Conservation (phyloP, 306 rosid species). For the Alnus glutinosa region DNA sequence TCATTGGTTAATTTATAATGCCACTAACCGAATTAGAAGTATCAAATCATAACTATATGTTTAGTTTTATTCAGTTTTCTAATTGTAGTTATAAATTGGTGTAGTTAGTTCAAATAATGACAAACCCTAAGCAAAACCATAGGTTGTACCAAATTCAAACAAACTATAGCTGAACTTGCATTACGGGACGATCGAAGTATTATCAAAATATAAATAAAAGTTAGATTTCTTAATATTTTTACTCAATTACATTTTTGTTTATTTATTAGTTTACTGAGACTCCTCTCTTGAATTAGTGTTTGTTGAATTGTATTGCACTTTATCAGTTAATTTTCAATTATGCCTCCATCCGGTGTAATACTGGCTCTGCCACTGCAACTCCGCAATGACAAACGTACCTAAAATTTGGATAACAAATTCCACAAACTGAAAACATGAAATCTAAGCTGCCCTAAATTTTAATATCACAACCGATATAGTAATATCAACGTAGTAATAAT, state of each 20-base stretch:
- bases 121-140: background rate
- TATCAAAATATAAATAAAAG: too few species aligned
- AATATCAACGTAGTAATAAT: background rate
- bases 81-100: too few species aligned
- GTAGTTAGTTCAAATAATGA: background rate
- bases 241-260: too few species aligned
- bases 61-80: background rate
- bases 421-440: background rate
- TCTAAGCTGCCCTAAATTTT: background rate
- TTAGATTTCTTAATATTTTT: background rate
- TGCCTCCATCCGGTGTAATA: background rate
- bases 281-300: too few species aligned
- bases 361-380: background rate
- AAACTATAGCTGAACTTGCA: background rate
- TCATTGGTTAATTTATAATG: too few species aligned
- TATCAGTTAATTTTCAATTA: background rate
- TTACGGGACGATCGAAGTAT: background rate
- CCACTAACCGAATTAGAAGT: background rate
- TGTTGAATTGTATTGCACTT: too few species aligned
- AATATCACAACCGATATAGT: background rate
- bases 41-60: too few species aligned
- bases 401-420: background rate
- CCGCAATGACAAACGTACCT: too few species aligned
- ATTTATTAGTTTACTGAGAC: too few species aligned
- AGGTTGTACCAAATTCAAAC: background rate